Evolutionary conservation across 257 asterid genomes (phyloP), one percentile per base, ranked within the genome.

Genomic region (Buddleja alternifolia): DNA sequence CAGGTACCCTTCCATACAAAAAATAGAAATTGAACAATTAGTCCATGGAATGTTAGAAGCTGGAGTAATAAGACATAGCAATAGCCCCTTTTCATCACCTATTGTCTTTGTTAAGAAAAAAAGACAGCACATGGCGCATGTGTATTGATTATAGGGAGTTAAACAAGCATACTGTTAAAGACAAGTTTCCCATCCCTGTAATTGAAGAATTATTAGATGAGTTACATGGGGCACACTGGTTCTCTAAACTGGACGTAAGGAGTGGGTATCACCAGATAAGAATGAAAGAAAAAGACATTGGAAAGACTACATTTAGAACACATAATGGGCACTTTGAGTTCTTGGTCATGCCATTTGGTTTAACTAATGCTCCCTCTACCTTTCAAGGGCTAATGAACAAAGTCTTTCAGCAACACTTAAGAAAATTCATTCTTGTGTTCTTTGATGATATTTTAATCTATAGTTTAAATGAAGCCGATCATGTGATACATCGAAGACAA

Each of bases 371-470:
- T 0, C 83, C 74, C 0, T 14, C 78, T 0, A 50, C 69, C 0
- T 70, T 74, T 36, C 72, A 74, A 32, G 11, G 59, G 0, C 3
- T 23, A 0, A 78, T 70, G 72, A 78, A 73, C 4, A 10, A 53
- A 0, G 3, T 63, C 1, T 74, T 70, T 19, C 1, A 11, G 0
- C 51, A 37, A 0, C 60, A 32, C 37, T 8, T 78, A 0, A 20
- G 60, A 0, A 59, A 60, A 15, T 77, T 77, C 67, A 8, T 70
- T 0, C 14, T 77, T 0, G 78, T 77, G 0, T 66, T 77, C 32
- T 72, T 78, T 70, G 71, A 66, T 21, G 57, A 60, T 6, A 70
- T 59, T 0, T 6, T 78, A 1, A 12, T 70, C 0, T 78, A 63
- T 21, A 69, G 74, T 6, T 15, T 7, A 0, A 2, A 1, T n/a